These are phyloP conservation scores for Entomophthora muscae DNA, from an alignment of 371 early-diverging fungal genomes.

Conservation along the genomic window DNA sequence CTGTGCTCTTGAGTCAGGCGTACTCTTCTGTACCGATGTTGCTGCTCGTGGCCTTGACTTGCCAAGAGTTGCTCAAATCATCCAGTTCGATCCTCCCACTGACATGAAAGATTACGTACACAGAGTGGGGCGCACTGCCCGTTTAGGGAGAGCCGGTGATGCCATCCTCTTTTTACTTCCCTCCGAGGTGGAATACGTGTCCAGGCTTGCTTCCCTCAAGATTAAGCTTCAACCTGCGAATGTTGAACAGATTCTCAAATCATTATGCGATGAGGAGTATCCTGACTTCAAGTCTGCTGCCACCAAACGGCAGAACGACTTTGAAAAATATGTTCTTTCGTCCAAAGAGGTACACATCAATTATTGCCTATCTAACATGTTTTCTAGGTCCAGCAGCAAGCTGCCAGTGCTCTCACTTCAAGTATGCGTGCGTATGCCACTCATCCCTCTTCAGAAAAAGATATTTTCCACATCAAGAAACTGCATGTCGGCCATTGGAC, in stretches of 20 bases:
- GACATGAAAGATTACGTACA: constrained; percentile 90
- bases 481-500: constrained; percentile 92
- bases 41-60: constrained; percentile 97
- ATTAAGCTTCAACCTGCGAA: constrained; percentile 27
- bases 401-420: constrained; percentile 68
- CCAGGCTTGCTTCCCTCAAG: constrained; percentile 47
- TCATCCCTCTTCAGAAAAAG: constrained; percentile 44
- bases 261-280: constrained; percentile 17
- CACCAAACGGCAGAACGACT: constrained; percentile 38
- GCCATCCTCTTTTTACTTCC: constrained; percentile 73
- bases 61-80: constrained; percentile 75
- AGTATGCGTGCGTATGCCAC: constrained; percentile 88
- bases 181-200: constrained; percentile 68
- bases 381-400: constrained; percentile 36
- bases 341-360: constrained; percentile 27
- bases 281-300: constrained; percentile 33
- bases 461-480: constrained; percentile 79
- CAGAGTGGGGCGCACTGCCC: constrained; percentile 97
- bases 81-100: constrained; percentile 96
- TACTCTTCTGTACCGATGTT: constrained; percentile 93
- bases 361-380: neutral
- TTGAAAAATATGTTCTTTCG: constrained; percentile 35
- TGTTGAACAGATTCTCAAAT: constrained; percentile 14
- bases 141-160: constrained; percentile 71
- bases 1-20: constrained; percentile 31